phyloP scores from a whole-genome alignment of 1,139 yeast species.

The Arxiozyma slooffiae region DNA sequence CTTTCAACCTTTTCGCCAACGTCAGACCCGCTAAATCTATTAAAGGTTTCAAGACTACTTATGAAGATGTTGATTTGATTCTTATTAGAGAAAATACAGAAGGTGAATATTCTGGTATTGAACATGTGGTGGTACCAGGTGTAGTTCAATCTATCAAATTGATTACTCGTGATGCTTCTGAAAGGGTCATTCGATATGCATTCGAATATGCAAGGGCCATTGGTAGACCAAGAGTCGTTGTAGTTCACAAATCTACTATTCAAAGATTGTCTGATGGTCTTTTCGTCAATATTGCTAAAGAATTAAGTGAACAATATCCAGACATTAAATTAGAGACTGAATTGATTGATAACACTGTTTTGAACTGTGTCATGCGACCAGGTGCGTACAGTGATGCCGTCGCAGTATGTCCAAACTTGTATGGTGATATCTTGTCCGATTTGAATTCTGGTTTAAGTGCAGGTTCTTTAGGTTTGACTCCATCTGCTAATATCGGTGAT shows the following conservation, averaged over 20 bases:
- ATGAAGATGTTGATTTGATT: conserved; percentile 88
- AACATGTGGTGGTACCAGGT: conserved; percentile 96
- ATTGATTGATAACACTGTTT: conserved; percentile 89
- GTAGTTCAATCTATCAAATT: conserved; percentile 96
- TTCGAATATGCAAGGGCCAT: conserved; percentile 90
- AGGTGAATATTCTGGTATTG: conserved; percentile 98
- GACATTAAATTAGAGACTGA: conserved; percentile 75
- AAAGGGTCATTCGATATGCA: conserved; percentile 92
- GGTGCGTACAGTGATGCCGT: conserved; percentile 72
- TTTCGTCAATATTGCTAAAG: conserved; percentile 85
- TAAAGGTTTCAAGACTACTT: conserved; percentile 89
- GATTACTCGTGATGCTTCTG: conserved; percentile 92
- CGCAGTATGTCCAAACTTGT: conserved; percentile 98
- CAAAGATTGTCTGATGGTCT: conserved; percentile 98
- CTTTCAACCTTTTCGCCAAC: conserved; percentile 91
- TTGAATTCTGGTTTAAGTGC: conserved; percentile 85
- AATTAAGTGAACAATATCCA: conserved; percentile 84
- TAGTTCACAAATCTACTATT: conserved; percentile 96
- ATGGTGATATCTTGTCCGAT: conserved; percentile 97
- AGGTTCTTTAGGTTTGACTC: conserved; percentile 97
- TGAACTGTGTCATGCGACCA: conserved; percentile 85
- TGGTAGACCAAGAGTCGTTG: conserved; percentile 81
- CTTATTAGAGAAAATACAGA: conserved; percentile 98
- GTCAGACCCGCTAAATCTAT: conserved; percentile 95
- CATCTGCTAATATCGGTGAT: conserved; percentile 98